Evolutionary conservation across 805 yeast genomes (phyloP), one percentile per base, ranked within the genome.

Genomic region (Kuraishia ogatae): DNA sequence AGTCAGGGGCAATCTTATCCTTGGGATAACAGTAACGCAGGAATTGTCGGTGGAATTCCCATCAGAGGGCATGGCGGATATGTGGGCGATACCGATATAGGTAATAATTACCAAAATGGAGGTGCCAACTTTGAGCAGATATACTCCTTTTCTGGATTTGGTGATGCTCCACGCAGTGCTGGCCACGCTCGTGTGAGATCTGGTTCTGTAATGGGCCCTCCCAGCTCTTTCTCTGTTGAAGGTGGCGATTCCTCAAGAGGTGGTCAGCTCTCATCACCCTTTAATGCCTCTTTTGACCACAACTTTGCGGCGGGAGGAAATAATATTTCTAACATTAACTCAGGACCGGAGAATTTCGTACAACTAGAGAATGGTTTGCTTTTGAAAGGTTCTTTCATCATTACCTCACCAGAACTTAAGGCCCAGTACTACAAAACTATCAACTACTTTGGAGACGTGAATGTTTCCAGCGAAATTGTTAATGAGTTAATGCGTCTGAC

Each of bases 301-400:
- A 15, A 15, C 13, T 35, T 8, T 35, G 43, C 43, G 17, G 7
- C 43, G 13, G 43, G n/a, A 35, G 43, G 43, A 8, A 35, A 35
- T 17, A 35, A 35, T 17, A 35, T 35, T 35, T 4, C 43, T 13
- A 15, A 17, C n/a, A 35, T 8, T 35, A 3, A 8, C 13, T 7
- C 43, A 13, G 43, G 43, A 11, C n/a, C 43, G 4, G 43, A 35
- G 13, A 35, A 35, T 35, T 35, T 35, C 13, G 43, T 35, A 57
- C 52, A 72, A 70, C 66, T 85, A 54, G 91, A 86, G 50, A 84
- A 85, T 63, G 91, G 91, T 0, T 69, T 85, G 46, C 61, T 83
- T 5, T 68, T 84, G 50, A 78, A 77, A 54, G 81, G 80, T 50
- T 79, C 76, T 55, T 74, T 77, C 51, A 83, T 87, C 22, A 71